Conservation (phyloP, 306 rosid genomes). For the Cyclanthera cordifolia region DNA sequence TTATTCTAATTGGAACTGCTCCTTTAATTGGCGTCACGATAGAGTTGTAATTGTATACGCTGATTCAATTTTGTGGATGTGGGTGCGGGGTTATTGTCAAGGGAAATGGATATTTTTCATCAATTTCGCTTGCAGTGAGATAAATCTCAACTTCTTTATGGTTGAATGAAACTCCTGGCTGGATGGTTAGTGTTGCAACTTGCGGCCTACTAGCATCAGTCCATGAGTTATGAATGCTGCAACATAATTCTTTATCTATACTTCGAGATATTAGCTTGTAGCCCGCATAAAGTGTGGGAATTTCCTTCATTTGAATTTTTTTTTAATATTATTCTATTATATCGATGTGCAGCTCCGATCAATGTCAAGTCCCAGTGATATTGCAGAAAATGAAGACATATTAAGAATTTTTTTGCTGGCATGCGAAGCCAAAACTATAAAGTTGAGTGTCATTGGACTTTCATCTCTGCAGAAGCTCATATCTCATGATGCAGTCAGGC, state of each 20-base stretch:
- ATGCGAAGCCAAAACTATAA: conserved; percentile 72
- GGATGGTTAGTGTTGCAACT: not conserved
- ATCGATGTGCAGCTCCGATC: conserved; percentile 70
- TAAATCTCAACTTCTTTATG: not conserved
- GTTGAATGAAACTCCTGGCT: not conserved
- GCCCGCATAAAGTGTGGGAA: not conserved
- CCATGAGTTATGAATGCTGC: not conserved
- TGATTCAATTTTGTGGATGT: not conserved
- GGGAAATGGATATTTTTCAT: not conserved
- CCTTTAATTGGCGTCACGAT: not conserved
- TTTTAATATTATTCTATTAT: not conserved
- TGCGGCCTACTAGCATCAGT: not conserved
- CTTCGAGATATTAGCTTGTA: not conserved
- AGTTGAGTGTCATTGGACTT: conserved; percentile 84
- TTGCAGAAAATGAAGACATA: conserved; percentile 84
- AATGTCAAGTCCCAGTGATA: conserved; percentile 72
- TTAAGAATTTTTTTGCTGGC: conserved; percentile 80
- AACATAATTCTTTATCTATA: not conserved
- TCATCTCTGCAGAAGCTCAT: conserved; percentile 87
- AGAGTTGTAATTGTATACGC: not conserved
- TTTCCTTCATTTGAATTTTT: not conserved
- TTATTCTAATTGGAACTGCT: not conserved
- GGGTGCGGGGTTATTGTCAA: not conserved
- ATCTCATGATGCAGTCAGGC: conserved; percentile 82
- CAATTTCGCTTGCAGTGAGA: not conserved